phyloP scores from a whole-genome alignment of 2,329 filamentous ascomycete species.

The Leptodontidium sp. region DNA sequence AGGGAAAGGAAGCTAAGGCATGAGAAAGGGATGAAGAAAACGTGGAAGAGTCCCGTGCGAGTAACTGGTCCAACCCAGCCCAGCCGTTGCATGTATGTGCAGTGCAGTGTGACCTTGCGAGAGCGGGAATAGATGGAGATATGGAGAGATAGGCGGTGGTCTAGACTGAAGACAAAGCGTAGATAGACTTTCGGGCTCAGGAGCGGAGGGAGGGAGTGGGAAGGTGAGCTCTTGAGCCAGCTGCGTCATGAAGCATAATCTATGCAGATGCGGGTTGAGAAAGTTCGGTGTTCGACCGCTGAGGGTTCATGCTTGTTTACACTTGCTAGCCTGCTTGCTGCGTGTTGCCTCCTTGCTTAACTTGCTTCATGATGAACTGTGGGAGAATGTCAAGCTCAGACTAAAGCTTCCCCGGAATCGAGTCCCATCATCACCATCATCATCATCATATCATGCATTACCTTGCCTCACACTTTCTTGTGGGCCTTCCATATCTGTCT shows the following conservation, averaged over 20 bases:
- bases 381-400: background rate
- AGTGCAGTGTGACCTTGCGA: background rate
- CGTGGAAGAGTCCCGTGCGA: slow-evolving; percentile 8
- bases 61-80: background rate
- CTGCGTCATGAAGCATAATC: slow-evolving; percentile 15
- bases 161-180: slow-evolving; percentile 1
- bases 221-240: background rate
- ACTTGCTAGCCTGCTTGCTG: background rate
- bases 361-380: background rate
- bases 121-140: background rate
- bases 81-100: slow-evolving; percentile 1
- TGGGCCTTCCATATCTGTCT: background rate
- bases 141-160: no score
- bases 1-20: slow-evolving; percentile 1
- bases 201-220: no score
- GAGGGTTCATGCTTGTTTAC: slow-evolving; percentile 10
- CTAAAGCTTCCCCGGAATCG: slow-evolving; percentile 13
- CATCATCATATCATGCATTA: background rate
- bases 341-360: background rate
- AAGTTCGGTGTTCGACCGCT: background rate
- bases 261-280: slow-evolving; percentile 1
- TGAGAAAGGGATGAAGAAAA: slow-evolving; percentile 16
- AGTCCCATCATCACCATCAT: background rate
- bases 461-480: background rate
- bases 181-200: background rate